phyloP scores from a whole-genome alignment of 257 asterid species.

The Scutellaria barbata region DNA sequence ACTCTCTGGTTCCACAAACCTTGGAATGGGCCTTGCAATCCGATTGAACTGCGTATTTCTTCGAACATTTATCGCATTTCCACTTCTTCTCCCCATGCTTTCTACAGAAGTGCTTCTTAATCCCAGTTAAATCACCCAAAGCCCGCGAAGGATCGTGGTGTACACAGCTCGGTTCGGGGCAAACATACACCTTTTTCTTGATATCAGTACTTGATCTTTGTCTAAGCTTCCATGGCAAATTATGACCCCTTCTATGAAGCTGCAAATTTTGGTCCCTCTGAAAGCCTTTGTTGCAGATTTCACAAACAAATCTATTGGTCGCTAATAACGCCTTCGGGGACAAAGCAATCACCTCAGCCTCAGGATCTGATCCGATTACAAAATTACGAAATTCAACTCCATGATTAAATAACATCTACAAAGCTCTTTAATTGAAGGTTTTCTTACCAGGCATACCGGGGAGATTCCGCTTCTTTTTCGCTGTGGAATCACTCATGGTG shows the following conservation, averaged over 20 bases:
- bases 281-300: conserved; percentile 83
- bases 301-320: conserved; percentile 86
- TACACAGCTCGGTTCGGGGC: conserved; percentile 78
- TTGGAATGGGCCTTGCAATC: conserved; percentile 94
- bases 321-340: conserved; percentile 78
- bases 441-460: conserved; percentile 93
- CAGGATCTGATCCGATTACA: conserved; percentile 61
- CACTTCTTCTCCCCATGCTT: conserved; percentile 96
- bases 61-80: conserved; percentile 83
- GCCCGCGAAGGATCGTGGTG: conserved; percentile 88
- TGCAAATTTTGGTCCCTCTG: conserved; percentile 93
- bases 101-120: conserved; percentile 88
- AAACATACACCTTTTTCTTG: conserved; percentile 79
- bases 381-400: conserved; percentile 14
- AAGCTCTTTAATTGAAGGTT: background rate
- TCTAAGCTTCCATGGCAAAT: conserved; percentile 87
- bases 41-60: conserved; percentile 88
- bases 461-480: conserved; percentile 78
- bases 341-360: conserved; percentile 82
- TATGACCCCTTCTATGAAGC: conserved; percentile 89
- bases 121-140: conserved; percentile 86
- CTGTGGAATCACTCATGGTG: conserved; percentile 55
- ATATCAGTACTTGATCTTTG: conserved; percentile 70
- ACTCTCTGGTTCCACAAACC: conserved; percentile 87
- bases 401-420: background rate